A percentile compares a stretch with the other conserved stretches of the same genome.
Conservation (phyloP, 192 early-diverging fungal species). For the Lobosporangium transversale region DNA sequence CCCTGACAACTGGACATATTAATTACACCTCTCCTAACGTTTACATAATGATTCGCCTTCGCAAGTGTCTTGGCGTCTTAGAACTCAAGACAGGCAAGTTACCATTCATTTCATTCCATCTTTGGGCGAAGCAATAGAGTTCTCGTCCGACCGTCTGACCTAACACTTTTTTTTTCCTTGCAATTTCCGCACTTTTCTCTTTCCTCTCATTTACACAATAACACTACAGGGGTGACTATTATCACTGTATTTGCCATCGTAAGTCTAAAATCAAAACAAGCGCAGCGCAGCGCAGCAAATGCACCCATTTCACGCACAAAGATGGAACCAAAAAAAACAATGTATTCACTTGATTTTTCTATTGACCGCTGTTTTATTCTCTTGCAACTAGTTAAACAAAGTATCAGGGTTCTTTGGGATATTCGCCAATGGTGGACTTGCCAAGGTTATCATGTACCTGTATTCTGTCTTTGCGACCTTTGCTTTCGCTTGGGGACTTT, state of each 20-base stretch:
- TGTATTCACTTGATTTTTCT: too few relatives aligned
- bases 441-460: slow-evolving; percentile 46
- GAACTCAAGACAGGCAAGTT: slow-evolving; percentile 54
- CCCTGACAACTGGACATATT: too few relatives aligned
- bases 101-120: not conserved
- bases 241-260: slow-evolving; percentile 50
- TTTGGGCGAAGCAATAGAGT: not conserved
- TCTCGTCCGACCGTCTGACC: not conserved
- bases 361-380: too few relatives aligned
- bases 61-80: slow-evolving; percentile 47
- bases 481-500: slow-evolving; percentile 50
- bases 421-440: slow-evolving; percentile 40
- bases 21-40: not conserved
- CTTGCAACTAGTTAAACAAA: slow-evolving; percentile 37
- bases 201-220: not conserved
- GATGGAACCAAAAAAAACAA: too few relatives aligned
- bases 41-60: slow-evolving; percentile 40
- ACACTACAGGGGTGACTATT: slow-evolving; percentile 36
- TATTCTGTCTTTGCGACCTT: slow-evolving; percentile 51
- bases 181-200: not conserved
- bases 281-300: too few relatives aligned
- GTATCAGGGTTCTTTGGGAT: slow-evolving; percentile 55
- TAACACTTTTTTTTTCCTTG: not conserved
- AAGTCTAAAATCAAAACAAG: slow-evolving; percentile 1
- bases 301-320: too few relatives aligned